Evolutionary conservation across 768 basidiomycete genomes (phyloP).

Genomic region (Leccinum disarticulatum): DNA sequence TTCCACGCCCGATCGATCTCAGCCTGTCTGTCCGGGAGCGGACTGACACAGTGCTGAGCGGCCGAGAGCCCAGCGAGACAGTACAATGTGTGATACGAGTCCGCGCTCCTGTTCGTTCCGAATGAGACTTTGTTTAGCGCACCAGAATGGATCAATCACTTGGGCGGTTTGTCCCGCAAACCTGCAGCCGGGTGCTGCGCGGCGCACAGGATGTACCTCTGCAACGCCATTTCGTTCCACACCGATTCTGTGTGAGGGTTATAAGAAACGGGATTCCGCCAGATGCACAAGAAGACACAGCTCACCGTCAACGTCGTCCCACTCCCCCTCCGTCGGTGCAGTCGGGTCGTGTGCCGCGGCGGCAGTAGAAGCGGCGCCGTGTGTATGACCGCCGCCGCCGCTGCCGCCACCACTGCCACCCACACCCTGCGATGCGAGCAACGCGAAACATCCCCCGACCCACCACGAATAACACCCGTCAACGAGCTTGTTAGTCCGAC

Average conservation of each 20-base stretch:
- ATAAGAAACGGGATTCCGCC: not conserved
- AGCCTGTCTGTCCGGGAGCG: slow-evolving; percentile 39
- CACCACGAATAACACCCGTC: slow-evolving; percentile 99
- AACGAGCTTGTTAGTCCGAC: slow-evolving; percentile 96
- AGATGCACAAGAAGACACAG: not conserved
- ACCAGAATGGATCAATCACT: slow-evolving; percentile 46
- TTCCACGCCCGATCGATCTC: slow-evolving; percentile 42
- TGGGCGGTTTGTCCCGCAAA: slow-evolving; percentile 92
- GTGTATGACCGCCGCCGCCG: not conserved
- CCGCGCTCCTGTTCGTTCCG: slow-evolving; percentile 59
- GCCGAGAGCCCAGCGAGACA: slow-evolving; percentile 87
- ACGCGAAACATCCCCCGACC: slow-evolving; percentile 85
- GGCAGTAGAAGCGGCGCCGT: not conserved
- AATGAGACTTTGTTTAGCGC: not conserved
- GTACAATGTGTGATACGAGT: slow-evolving; percentile 94
- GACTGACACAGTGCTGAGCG: slow-evolving; percentile 77
- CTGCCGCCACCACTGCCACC: slow-evolving; percentile 25
- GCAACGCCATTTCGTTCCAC: slow-evolving; percentile 69
- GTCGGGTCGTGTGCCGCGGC: not conserved
- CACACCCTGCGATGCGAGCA: slow-evolving; percentile 63
- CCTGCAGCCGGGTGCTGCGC: slow-evolving; percentile 88
- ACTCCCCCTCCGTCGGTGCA: slow-evolving; percentile 39
- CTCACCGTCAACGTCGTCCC: slow-evolving; percentile 75
- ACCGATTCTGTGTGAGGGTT: slow-evolving; percentile 36
- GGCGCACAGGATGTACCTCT: slow-evolving; percentile 83